phyloP scores from a whole-genome alignment of 306 rosid species.

The Prunus fruticosa region DNA sequence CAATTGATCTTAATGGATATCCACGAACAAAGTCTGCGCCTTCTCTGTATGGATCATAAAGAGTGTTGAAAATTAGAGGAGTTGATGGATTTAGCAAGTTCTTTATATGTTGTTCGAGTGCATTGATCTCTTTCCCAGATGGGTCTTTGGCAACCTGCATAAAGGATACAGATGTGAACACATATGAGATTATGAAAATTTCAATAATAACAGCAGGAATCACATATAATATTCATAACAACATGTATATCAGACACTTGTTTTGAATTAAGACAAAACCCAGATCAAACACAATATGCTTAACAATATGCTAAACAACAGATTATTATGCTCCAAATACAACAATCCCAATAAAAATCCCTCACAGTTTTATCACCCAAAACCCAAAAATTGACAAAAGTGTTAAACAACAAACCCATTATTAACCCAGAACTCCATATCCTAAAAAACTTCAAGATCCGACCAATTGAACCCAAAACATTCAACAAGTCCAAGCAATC shows the following conservation, averaged over 20 bases:
- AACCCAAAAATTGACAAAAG: not conserved
- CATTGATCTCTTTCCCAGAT: conserved; percentile 72
- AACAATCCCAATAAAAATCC: not conserved
- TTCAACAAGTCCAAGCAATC: not conserved
- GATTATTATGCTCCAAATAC: not conserved
- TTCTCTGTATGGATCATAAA: conserved; percentile 79
- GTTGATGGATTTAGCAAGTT: conserved; percentile 68
- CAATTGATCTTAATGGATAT: conserved; percentile 52
- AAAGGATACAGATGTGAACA: not conserved
- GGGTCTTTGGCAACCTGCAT: conserved; percentile 24
- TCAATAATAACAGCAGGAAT: not conserved
- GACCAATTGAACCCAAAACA: not conserved
- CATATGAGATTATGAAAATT: not conserved
- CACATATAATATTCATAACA: not conserved
- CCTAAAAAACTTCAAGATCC: not conserved
- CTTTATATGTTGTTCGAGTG: conserved; percentile 85
- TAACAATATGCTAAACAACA: too few relatives aligned
- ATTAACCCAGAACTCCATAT: conserved; percentile 3
- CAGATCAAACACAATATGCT: not conserved
- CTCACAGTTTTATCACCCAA: not conserved
- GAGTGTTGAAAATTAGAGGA: conserved; percentile 79
- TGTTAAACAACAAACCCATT: not conserved
- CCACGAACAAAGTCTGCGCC: conserved; percentile 57
- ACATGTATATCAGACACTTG: not conserved
- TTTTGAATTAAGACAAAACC: not conserved